These are phyloP conservation scores for Irpex sp. DNA, from an alignment of 1,284 basidiomycete genomes.

Conservation along the genomic window DNA sequence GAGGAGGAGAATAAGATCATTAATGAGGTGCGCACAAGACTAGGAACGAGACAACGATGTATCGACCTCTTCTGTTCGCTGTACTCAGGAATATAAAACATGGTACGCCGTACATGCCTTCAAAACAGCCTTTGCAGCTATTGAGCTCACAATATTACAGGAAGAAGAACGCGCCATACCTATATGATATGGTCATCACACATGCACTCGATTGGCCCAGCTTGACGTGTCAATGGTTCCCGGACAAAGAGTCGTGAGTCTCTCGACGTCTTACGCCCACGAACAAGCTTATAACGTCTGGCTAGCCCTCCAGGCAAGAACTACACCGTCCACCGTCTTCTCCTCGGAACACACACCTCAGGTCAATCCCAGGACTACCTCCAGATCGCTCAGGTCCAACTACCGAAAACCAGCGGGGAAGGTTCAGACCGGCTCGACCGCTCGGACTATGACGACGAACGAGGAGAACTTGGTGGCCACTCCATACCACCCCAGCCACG, in stretches of 20 bases:
- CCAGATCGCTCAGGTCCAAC: constrained; percentile 92
- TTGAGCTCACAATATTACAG: constrained; percentile 33
- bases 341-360: constrained; percentile 97
- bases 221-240: constrained; percentile 98
- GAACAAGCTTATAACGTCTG: neutral
- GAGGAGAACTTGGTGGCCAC: constrained; percentile 87
- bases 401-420: constrained; percentile 75
- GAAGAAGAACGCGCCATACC: constrained; percentile 97
- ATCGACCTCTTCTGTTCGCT: neutral
- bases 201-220: constrained; percentile 99
- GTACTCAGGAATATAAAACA: constrained; percentile 69
- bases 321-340: constrained; percentile 89
- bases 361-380: constrained; percentile 94
- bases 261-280: neutral
- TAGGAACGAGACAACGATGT: neutral
- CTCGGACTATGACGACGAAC: constrained; percentile 89
- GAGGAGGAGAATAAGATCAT: constrained; percentile 90
- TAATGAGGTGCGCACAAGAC: constrained; percentile 93
- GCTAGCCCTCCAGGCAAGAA: constrained; percentile 81
- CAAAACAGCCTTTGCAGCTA: constrained; percentile 8
- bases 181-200: constrained; percentile 97
- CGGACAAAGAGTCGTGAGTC: constrained; percentile 88
- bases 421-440: constrained; percentile 72
- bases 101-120: constrained; percentile 45
- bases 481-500: constrained; percentile 76